Evolutionary conservation across 2,329 filamentous ascomycete species (phyloP).

Genomic region (Metarhizium guizhouense): DNA sequence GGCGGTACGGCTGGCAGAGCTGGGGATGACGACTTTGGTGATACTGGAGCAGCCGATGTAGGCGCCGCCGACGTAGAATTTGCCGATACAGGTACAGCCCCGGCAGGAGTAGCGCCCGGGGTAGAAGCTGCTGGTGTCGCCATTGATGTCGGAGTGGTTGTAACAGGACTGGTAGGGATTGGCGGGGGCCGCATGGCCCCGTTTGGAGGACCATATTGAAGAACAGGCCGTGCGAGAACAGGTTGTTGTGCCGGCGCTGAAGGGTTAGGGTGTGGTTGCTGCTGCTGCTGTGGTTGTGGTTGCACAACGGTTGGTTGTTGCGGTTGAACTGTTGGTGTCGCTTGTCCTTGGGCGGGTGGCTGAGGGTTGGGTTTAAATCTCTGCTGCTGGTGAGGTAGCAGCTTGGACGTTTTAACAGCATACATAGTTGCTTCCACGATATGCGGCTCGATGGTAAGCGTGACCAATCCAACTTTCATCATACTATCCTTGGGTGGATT

Average conservation of each 20-base stretch:
- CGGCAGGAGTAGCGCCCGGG: background rate
- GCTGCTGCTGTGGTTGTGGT: conserved; percentile 8
- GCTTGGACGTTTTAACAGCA: conserved; percentile 57
- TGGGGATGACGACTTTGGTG: conserved; percentile 13
- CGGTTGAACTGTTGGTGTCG: conserved; percentile 11
- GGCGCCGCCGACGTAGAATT: conserved; percentile 4
- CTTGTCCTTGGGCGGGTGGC: conserved; percentile 6
- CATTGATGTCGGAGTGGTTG: conserved; percentile 11
- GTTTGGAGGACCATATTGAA: conserved; percentile 58
- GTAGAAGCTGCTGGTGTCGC: conserved; percentile 8
- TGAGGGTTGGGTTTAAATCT: conserved; percentile 2
- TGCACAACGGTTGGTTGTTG: conserved; percentile 3
- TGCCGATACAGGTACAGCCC: background rate
- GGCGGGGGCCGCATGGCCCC: conserved; percentile 49
- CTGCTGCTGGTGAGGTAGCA: conserved; percentile 25
- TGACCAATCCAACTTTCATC: conserved; percentile 63
- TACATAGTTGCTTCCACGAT: conserved; percentile 69
- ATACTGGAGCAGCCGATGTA: conserved; percentile 10
- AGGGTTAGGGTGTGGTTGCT: conserved; percentile 8
- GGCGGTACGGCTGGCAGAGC: conserved; percentile 7
- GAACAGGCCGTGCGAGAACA: conserved; percentile 39
- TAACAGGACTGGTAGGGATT: conserved; percentile 20
- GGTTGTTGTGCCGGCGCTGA: background rate
- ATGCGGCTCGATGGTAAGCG: conserved; percentile 71
- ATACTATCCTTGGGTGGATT: conserved; percentile 65